Base-by-base conservation (phyloP, 805 yeast species). In the Nakazawaea siamensis region DNA sequence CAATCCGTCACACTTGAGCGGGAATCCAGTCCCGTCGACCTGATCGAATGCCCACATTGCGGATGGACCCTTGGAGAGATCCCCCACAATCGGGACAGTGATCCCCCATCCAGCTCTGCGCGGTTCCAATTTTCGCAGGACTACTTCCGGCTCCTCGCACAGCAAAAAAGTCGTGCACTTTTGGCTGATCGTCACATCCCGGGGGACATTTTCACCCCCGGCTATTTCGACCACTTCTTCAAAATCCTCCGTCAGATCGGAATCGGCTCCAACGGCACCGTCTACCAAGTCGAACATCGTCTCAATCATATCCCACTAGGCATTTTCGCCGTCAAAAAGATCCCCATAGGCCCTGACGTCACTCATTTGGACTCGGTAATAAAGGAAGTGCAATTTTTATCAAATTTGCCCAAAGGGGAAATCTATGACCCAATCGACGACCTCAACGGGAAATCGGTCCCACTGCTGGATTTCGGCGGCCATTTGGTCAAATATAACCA, bases 401-500 rank as follows among this genome's bases (percentile, higher is more conserved):
- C 69, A 46, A 67, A 67, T 43, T 50, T 71, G 18, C 66, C 74
- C 3, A 64, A 50, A 20, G 38, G 48, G 48, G 25, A 38, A 27
- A 13, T 21, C 15, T 28, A 33, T 26, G 35, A 35, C 6, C 5
- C 13, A 20, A 10, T 8, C 20, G 31, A 27, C 15, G 27, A 21
- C 3, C 14, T 18, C n/a, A 11, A 10, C 14, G 23, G 18, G n/a
- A 34, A 35, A 15, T 15, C 30, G 4, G 15, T 35, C 13, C 17
- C 21, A 26, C 31, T 31, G 1, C 34, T 44, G 9, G 45, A 44
- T 20, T 55, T 44, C 38, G 57, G 36, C 59, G 64, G 24, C 54
- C 81, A 86, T 52, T 65, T 87, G 45, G 84, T 87, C 18, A 72
- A 81, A 15, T 87, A 87, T 51, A 86, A 87, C 49, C 96, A 87